Evolutionary conservation across 805 yeast species (phyloP), one percentile per base, ranked within the genome.

Genomic region (Saturnispora quitensis): DNA sequence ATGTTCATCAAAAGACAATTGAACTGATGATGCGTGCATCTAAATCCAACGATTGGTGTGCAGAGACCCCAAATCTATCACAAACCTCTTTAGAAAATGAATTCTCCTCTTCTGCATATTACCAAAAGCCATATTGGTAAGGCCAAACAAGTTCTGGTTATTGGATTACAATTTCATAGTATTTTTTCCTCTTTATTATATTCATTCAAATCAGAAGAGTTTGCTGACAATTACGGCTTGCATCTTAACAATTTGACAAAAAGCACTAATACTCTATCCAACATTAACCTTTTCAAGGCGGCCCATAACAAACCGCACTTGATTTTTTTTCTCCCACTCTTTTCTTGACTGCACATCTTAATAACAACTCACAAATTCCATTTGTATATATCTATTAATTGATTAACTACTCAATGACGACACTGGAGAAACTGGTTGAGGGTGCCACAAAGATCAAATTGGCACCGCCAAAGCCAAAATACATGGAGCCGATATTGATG

Each of bases 381-480:
- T 33, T n/a, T 15, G 9, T 8, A 38, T 18, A 20, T n/a, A 38
- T 20, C 22, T 25, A 38, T 38, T 38, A 18, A 38, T 18, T 18
- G 17, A 8, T 4, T n/a, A n/a, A 1, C 22, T 1, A 38, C 13
- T 38, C 20, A 38, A 79, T 80, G 86, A 78, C 84, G 2, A 79
- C 86, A 1, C 82, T 81, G 62, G 84, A 82, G 56, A 86, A 85
- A 68, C 73, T 84, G 53, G 93, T 86, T 57, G 86, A 86, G 71
- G 84, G 88, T 45, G 89, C 88, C 49, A 82, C 89, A 15, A 82
- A 82, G 66, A 74, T 81, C 34, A 82, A 82, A 59, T 78, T 88
- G 70, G 98, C 98, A 10, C 96, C 98, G n/a, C 99, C 99, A 6
- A 93, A 93, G 69, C 85, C 95, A 38, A 93, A 93, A 67, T 93